Conservation (phyloP, 106 monocot genomes). For the Allium sativum region DNA sequence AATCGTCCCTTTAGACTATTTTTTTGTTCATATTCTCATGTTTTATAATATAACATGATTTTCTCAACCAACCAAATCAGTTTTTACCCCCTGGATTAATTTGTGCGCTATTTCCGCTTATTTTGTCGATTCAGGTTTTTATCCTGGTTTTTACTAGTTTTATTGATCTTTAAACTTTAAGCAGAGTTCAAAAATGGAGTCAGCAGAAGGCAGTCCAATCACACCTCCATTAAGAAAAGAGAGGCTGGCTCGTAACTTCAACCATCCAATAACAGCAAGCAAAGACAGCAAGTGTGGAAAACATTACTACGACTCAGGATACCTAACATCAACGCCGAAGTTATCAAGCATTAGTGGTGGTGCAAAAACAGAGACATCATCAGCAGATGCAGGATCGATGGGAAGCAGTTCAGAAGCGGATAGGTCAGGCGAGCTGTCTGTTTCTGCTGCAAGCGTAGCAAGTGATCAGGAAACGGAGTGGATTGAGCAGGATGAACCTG, state of each 20-base stretch:
- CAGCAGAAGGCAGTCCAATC: slow-evolving; percentile 55
- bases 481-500: slow-evolving; percentile 97
- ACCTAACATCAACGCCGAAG: slow-evolving; percentile 61
- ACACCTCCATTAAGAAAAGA: slow-evolving; percentile 63
- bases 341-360: slow-evolving; percentile 82
- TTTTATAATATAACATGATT: no score
- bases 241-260: slow-evolving; percentile 32
- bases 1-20: no score
- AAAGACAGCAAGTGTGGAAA: slow-evolving; percentile 12
- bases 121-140: background rate
- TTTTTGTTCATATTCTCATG: no score
- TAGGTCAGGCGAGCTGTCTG: slow-evolving; percentile 59
- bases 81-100: no score
- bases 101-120: background rate
- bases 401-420: slow-evolving; percentile 58
- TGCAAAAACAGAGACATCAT: slow-evolving; percentile 68
- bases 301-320: slow-evolving; percentile 23
- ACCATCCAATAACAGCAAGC: slow-evolving; percentile 10
- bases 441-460: slow-evolving; percentile 61
- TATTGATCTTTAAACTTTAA: background rate
- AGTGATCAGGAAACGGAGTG: slow-evolving; percentile 90
- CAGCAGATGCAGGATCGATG: slow-evolving; percentile 58
- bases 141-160: background rate
- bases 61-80: no score
- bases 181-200: slow-evolving; percentile 62